phyloP scores from a whole-genome alignment of 768 basidiomycete species.

The Megacollybia marginata region DNA sequence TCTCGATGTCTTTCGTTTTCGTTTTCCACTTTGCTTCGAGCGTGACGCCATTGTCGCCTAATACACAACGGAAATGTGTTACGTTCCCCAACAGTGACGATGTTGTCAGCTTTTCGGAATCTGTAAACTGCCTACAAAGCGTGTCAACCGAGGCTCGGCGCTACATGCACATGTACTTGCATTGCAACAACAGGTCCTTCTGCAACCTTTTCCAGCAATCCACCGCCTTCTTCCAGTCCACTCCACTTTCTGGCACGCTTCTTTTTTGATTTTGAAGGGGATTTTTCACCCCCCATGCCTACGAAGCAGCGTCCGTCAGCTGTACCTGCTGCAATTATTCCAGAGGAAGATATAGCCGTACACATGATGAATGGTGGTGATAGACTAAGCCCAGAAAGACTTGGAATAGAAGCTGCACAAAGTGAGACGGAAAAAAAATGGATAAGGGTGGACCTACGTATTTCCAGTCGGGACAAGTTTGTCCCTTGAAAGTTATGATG shows the following conservation, averaged over 20 bases:
- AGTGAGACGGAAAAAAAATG: constrained; percentile 3
- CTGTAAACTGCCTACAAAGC: constrained; percentile 40
- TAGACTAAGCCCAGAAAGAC: constrained; percentile 44
- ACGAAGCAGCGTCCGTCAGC: constrained; percentile 72
- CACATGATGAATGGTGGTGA: constrained; percentile 74
- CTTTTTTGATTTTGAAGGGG: constrained; percentile 28
- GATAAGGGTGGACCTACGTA: constrained; percentile 34
- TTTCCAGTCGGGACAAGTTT: constrained; percentile 49
- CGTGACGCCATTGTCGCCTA: constrained; percentile 27
- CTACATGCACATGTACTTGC: constrained; percentile 29
- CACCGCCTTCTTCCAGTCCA: constrained; percentile 47
- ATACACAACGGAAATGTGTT: constrained; percentile 37
- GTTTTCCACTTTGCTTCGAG: constrained; percentile 40
- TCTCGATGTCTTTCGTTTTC: constrained; percentile 36
- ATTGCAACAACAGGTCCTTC: constrained; percentile 70
- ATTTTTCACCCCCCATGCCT: constrained; percentile 57
- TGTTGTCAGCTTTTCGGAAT: constrained; percentile 35
- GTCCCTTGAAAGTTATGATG: constrained; percentile 65
- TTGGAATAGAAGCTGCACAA: constrained; percentile 28
- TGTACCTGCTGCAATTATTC: constrained; percentile 60
- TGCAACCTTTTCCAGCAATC: constrained; percentile 42
- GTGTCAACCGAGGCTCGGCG: not conserved
- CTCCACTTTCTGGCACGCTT: constrained; percentile 64
- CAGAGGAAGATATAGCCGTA: constrained; percentile 48
- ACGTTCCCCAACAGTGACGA: constrained; percentile 60